A percentile compares a stretch with the other conserved stretches of the same genome.
Conservation (phyloP, 78 protist genomes). For the Dictyostelium citrinum region DNA sequence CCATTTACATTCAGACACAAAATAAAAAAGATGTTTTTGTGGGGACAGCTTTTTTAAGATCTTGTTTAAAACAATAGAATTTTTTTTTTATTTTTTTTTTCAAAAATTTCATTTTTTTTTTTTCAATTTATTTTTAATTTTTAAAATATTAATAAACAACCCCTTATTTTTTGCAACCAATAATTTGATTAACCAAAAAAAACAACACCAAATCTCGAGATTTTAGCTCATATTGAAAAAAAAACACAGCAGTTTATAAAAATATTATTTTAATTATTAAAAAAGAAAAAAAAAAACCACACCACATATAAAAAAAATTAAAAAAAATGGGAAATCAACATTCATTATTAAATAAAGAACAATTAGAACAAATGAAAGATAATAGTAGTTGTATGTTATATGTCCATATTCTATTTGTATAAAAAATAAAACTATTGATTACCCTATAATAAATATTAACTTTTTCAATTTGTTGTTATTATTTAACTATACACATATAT, state of each 20-base stretch:
- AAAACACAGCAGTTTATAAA: neutral
- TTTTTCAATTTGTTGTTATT: neutral
- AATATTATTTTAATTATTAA: neutral
- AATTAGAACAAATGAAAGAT: conserved; percentile 60
- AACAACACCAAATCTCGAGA: neutral
- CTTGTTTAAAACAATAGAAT: no score
- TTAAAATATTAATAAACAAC: neutral
- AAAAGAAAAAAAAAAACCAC: conserved; percentile 1
- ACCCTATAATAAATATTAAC: no score
- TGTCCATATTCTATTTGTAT: no score
- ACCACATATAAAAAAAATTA: neutral
- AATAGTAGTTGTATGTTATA: conserved; percentile 45
- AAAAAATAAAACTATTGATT: no score
- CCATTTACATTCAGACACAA: no score
- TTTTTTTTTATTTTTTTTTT: neutral
- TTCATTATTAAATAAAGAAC: conserved; percentile 32
- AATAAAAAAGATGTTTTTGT: no score
- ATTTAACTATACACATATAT: no score
- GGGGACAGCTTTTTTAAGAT: neutral
- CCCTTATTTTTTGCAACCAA: neutral
- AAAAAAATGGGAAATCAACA: conserved; percentile 60
- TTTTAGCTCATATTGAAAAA: neutral
- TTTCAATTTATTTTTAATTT: neutral
- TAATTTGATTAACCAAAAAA: neutral
- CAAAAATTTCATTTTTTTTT: neutral